These are phyloP conservation scores for Exophiala viscosa DNA, from an alignment of 2,329 filamentous ascomycete genomes.

Conservation along the genomic window DNA sequence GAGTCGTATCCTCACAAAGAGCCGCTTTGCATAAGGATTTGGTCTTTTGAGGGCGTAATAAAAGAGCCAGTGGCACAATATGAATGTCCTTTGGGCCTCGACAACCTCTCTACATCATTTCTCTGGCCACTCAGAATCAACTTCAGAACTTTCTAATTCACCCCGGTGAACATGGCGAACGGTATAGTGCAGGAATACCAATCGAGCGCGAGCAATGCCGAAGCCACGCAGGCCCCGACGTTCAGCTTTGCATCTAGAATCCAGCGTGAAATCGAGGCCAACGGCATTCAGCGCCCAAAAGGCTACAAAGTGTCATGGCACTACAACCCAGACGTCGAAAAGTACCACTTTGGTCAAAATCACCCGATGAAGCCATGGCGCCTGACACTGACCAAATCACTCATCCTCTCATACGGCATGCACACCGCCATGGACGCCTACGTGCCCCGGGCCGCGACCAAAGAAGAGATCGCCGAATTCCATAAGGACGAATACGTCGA, in stretches of 20 bases:
- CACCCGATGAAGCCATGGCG: constrained; percentile 99
- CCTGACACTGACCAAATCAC: constrained; percentile 86
- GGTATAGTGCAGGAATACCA: constrained; percentile 27
- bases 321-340: constrained; percentile 89
- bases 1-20: too few species aligned
- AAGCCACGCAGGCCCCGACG: constrained; percentile 33
- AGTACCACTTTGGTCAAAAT: constrained; percentile 92
- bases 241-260: constrained; percentile 52
- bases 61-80: too few species aligned
- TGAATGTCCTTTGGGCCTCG: too few species aligned
- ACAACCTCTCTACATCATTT: too few species aligned
- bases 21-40: too few species aligned
- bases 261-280: constrained; percentile 51
- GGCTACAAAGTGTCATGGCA: constrained; percentile 94
- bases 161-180: constrained; percentile 3
- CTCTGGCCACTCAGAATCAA: too few species aligned
- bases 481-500: constrained; percentile 88
- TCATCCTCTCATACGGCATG: constrained; percentile 93
- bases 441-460: constrained; percentile 75
- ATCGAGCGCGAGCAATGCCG: not conserved
- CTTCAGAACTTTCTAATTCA: not conserved
- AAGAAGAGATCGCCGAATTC: constrained; percentile 81
- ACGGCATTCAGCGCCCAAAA: constrained; percentile 73
- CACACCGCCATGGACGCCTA: constrained; percentile 97
- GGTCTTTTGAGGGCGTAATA: too few species aligned